phyloP scores from a whole-genome alignment of 2,329 filamentous ascomycete species.

The Plenodomus biglobosus region DNA sequence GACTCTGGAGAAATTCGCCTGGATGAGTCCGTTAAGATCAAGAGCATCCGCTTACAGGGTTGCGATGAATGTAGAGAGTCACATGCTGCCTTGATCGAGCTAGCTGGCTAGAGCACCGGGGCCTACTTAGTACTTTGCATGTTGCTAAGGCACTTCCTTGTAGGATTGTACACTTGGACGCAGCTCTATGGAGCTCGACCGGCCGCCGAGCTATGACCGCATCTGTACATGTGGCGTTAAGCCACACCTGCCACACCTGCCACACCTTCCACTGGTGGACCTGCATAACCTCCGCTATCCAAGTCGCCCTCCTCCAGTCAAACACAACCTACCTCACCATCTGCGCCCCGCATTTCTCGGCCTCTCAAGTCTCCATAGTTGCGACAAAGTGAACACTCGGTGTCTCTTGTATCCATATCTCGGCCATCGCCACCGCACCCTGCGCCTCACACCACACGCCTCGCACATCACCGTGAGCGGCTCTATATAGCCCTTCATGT shows the following conservation, averaged over 20 bases:
- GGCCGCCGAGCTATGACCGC: conserved; percentile 21
- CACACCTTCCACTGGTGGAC: too few relatives aligned
- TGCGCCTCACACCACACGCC: conserved; percentile 7
- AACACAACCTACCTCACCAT: not conserved
- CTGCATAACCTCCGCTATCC: not conserved
- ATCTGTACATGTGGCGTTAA: conserved; percentile 13
- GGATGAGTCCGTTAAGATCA: not conserved
- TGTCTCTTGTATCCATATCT: not conserved
- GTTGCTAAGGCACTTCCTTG: not conserved
- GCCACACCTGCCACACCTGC: too few relatives aligned
- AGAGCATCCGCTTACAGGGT: not conserved
- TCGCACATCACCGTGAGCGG: conserved; percentile 4
- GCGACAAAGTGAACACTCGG: not conserved
- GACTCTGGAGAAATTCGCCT: not conserved
- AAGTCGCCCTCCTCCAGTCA: not conserved
- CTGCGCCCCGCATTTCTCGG: not conserved
- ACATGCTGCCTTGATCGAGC: not conserved
- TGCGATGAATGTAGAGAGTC: not conserved
- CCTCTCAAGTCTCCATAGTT: not conserved
- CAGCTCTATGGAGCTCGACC: not conserved
- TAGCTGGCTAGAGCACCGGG: not conserved
- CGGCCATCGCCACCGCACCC: not conserved
- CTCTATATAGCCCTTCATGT: conserved; percentile 38
- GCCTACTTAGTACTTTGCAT: not conserved
- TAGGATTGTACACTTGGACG: not conserved